phyloP scores from a whole-genome alignment of 176 grass and related monocot species.

The Musa acuminata region DNA sequence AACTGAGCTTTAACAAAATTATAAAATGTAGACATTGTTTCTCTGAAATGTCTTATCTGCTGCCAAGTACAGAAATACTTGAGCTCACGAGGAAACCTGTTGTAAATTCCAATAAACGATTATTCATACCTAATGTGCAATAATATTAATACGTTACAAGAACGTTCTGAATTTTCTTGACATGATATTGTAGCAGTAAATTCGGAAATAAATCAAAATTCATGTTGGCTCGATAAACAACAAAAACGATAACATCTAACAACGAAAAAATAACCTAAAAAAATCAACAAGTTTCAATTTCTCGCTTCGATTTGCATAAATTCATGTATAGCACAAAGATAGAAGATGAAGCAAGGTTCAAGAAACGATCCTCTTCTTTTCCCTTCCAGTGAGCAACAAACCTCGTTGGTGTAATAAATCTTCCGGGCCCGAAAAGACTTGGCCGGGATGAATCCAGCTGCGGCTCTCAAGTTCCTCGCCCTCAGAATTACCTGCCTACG shows the following conservation, averaged over 20 bases:
- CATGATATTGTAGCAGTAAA: neutral
- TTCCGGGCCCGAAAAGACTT: constrained; percentile 84
- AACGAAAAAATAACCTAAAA: neutral
- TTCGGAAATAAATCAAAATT: neutral
- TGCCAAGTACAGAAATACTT: neutral
- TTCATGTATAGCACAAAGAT: too few relatives aligned
- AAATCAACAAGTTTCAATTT: neutral
- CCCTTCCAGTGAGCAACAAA: constrained; percentile 16
- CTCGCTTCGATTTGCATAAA: too few relatives aligned
- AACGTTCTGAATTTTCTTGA: neutral
- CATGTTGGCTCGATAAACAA: neutral
- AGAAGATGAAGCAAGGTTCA: too few relatives aligned
- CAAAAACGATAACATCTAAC: neutral
- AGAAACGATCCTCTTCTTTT: neutral
- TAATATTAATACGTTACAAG: neutral
- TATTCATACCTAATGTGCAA: neutral
- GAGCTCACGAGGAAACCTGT: neutral
- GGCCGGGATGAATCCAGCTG: constrained; percentile 56
- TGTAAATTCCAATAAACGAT: neutral
- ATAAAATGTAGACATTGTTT: neutral
- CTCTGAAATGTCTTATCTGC: neutral
- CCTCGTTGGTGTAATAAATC: constrained; percentile 84
- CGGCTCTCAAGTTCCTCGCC: constrained; percentile 79
- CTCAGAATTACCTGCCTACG: constrained; percentile 75
- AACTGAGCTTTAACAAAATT: neutral